Evolutionary conservation across 768 basidiomycete species (phyloP), one percentile per base, ranked within the genome.

Genomic region (Macrolepiota albuminosa): DNA sequence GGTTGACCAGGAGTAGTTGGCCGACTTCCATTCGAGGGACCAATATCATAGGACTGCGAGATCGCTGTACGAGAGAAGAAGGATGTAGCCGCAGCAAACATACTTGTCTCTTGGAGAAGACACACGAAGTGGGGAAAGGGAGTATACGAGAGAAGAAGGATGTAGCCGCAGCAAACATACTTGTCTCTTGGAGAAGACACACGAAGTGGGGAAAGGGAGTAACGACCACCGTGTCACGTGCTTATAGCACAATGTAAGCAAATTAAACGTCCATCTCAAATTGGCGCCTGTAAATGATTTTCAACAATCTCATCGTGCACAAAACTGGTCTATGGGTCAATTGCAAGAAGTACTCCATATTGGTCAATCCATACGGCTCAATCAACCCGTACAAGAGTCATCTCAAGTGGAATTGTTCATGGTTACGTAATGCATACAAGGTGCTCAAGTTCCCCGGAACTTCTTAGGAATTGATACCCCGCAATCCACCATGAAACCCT

Each of bases 71-170:
- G 80, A 37, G 83, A 82, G 70, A 94, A 91, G 75, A 93, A 89
- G 11, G 91, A 91, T 3, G 87, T 84, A 29, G 92, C 92, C 9
- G 87, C 91, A 34, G 91, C 91, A 57, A 93, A 75, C 88, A 93
- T 89, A 54, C 59, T 68, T 14, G 6, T 42, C 6, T 54, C 29
- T 29, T 47, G 63, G 37, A 37, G 57, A n/a, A n/a, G 33, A 39
- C 11, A 36, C n/a, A 24, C 34, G 24, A 18, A 18, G 21, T 34
- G 24, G 10, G 24, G 8, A 24, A 43, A 6, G 37, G 51, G 39
- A 24, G 46, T 54, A 10, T 29, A 59, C 36, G 80, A 37, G 83
- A 82, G 70, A 94, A 91, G 75, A 93, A 89, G 11, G 91, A 91
- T 3, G 87, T 84, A 29, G 92, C 92, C 9, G 87, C 91, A 34